A percentile compares a stretch with the other conserved stretches of the same genome.
phyloP scores from a whole-genome alignment of 192 early-diverging fungal genomes.

The Gaertneriomyces semiglobifer region DNA sequence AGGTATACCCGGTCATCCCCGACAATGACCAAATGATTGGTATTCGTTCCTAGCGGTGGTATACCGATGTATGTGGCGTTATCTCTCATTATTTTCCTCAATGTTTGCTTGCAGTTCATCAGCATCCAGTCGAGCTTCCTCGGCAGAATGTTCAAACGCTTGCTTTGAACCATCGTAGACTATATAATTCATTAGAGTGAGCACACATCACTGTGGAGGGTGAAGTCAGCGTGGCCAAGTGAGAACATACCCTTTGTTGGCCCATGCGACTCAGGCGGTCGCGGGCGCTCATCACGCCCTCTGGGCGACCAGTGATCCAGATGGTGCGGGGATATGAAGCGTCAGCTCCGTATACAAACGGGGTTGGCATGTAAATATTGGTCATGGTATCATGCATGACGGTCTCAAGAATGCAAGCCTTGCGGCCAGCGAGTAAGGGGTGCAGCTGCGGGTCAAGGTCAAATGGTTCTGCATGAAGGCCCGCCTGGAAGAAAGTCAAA shows the following conservation, averaged over 20 bases:
- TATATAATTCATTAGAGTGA: background rate
- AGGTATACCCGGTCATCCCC: conserved; percentile 69
- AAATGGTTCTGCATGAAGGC: conserved; percentile 41
- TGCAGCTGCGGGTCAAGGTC: conserved; percentile 53
- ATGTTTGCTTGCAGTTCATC: conserved; percentile 55
- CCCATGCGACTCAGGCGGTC: conserved; percentile 36
- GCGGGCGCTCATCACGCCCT: conserved; percentile 52
- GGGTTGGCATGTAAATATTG: conserved; percentile 71
- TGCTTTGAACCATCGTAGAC: conserved; percentile 31
- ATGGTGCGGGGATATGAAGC: conserved; percentile 48
- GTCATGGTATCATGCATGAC: conserved; percentile 69
- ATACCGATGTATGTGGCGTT: conserved; percentile 69
- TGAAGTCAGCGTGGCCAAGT: background rate
- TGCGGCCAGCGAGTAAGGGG: conserved; percentile 68
- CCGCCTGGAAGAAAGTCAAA: conserved; percentile 30
- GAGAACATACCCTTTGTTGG: conserved; percentile 14
- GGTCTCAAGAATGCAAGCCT: conserved; percentile 53
- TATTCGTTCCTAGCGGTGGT: conserved; percentile 56
- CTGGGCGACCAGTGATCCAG: conserved; percentile 62
- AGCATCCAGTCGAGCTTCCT: conserved; percentile 81
- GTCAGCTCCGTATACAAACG: conserved; percentile 42
- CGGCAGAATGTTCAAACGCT: conserved; percentile 52
- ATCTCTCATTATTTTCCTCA: conserved; percentile 70
- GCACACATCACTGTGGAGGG: background rate
- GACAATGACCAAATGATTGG: conserved; percentile 46